A percentile compares a stretch with the other conserved stretches of the same genome.
Evolutionary conservation across 176 grass and related monocot genomes (phyloP).

Genomic region (Carex scoparia): DNA sequence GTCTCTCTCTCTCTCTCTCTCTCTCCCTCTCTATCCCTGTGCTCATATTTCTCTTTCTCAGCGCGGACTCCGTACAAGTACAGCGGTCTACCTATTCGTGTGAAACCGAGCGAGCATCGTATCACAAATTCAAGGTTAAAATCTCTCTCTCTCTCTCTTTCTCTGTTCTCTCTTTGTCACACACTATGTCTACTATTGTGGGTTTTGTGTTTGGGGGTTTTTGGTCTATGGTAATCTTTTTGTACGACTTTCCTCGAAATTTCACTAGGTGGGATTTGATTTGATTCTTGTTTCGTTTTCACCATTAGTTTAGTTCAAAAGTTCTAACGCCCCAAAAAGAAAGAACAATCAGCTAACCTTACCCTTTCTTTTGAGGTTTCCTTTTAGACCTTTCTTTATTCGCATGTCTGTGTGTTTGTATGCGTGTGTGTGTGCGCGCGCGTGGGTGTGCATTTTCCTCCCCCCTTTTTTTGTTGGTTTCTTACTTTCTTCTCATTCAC

Average conservation of each 20-base stretch:
- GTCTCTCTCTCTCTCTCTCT: background rate
- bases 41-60: background rate
- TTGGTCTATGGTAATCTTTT: background rate
- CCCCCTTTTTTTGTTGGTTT: background rate
- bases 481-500: slow-evolving; percentile 20
- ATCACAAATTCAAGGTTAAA: background rate
- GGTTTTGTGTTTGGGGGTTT: slow-evolving; percentile 9
- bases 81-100: background rate
- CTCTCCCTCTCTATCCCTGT: background rate
- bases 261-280: slow-evolving; percentile 5
- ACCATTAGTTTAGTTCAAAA: slow-evolving; percentile 22
- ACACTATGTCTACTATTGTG: slow-evolving; percentile 7
- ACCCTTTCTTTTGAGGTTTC: slow-evolving; percentile 21
- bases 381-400: slow-evolving; percentile 28
- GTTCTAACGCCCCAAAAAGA: background rate
- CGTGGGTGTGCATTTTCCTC: background rate
- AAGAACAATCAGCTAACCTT: background rate
- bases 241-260: slow-evolving; percentile 22
- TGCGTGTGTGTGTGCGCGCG: background rate
- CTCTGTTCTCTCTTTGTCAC: background rate
- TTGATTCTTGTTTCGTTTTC: slow-evolving; percentile 23
- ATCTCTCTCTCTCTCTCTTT: background rate
- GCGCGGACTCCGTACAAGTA: background rate
- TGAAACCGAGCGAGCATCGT: background rate
- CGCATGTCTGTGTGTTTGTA: slow-evolving; percentile 7